Base-by-base conservation (phyloP, 106 monocot genomes). In the Dendrobium officinale region DNA sequence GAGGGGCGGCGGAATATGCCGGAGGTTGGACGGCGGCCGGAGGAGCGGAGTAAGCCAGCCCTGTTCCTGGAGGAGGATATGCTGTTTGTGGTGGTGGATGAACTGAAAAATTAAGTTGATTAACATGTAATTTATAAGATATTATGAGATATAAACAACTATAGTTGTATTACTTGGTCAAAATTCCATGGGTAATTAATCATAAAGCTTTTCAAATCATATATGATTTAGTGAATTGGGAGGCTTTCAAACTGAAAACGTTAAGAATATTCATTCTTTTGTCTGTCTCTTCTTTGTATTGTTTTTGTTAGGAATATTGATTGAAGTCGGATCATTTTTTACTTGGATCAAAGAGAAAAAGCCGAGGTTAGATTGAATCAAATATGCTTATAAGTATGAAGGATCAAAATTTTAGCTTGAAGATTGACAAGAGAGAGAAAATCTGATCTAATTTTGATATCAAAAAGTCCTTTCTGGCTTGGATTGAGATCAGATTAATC, bases 1-100 rank as follows among this genome's bases (percentile, higher is more conserved):
- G 83, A 72, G 83, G 73, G 55, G 78, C 54, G 11, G 83, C 40
- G 4, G 51, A 20, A n/a, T 77, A 77, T 8, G 77, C 67, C 27
- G 78, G 78, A 20, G 75, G 43, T 2, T 68, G 68, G 27, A 29
- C 68, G 24, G 22, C 5, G 31, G 4, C 13, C 4, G 41, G 74
- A 20, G 76, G 76, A 48, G 76, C 22, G 27, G 76, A 37, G 13
- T 49, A 48, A 37, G 15, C 18, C 15, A 11, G 0, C 6, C 20
- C 56, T 10, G 33, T 26, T 58, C 78, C 78, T 45, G 58, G 58
- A 33, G 78, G 78, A 56, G 78, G 78, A 22, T 79, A 79, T 44
- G 79, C 58, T 19, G 43, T 79, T 66, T 51, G 64, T 66, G 58
- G 79, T 44, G 79, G 79, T 42, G 76, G 76, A 19, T 49, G 51